These are phyloP conservation scores for Fusarium sp. DNA, from an alignment of 2,329 filamentous ascomycete species.

Conservation along the genomic window DNA sequence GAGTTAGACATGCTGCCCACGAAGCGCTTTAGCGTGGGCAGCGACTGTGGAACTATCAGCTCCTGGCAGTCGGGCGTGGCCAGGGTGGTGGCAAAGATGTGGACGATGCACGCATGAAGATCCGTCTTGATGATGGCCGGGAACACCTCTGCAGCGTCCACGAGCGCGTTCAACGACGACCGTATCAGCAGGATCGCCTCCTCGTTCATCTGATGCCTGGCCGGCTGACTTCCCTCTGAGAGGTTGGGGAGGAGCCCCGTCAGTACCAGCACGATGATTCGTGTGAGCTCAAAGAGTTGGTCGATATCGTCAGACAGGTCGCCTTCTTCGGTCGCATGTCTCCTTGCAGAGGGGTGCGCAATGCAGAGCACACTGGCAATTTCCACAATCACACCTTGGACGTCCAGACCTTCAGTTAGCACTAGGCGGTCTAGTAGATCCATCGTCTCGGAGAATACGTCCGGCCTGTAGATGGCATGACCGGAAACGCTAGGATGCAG, in stretches of 20 bases:
- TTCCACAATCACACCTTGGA: conserved; percentile 93
- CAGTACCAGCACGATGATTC: conserved; percentile 94
- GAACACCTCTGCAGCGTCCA: conserved; percentile 95
- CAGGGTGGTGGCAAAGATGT: conserved; percentile 95
- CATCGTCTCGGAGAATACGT: conserved; percentile 97
- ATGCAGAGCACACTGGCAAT: conserved; percentile 92
- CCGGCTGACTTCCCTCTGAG: conserved; percentile 72
- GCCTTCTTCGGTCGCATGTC: conserved; percentile 67
- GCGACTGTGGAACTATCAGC: conserved; percentile 86
- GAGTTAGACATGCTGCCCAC: conserved; percentile 76
- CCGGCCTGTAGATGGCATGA: conserved; percentile 95
- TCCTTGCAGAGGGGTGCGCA: conserved; percentile 87
- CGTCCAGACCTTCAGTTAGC: conserved; percentile 87
- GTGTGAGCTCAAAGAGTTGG: conserved; percentile 94
- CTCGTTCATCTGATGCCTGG: conserved; percentile 84
- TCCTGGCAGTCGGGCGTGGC: conserved; percentile 87
- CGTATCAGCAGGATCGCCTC: conserved; percentile 86
- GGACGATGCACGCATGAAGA: conserved; percentile 93
- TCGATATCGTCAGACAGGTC: conserved; percentile 97
- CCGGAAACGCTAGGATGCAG: conserved; percentile 93
- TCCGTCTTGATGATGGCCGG: conserved; percentile 97
- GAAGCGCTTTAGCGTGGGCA: conserved; percentile 94
- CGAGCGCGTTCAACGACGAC: conserved; percentile 85
- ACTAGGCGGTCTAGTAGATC: conserved; percentile 93
- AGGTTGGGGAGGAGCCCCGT: conserved; percentile 89